A percentile compares a stretch with the other conserved stretches of the same genome.
These are phyloP conservation scores for Turnera subulata DNA, from an alignment of 345 rosid genomes.

Conservation along the genomic window DNA sequence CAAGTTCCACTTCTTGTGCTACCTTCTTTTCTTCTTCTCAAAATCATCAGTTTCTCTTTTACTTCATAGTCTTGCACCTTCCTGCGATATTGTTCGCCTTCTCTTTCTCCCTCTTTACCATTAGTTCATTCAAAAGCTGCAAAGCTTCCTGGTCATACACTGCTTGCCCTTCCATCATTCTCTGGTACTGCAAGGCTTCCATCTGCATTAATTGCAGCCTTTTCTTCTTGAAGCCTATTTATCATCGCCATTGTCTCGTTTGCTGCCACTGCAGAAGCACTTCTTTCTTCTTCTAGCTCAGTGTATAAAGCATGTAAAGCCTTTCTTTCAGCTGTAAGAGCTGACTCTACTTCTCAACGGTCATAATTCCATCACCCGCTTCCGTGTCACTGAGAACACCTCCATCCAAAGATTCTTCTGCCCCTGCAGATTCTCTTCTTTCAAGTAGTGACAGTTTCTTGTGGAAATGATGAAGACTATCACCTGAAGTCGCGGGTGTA, in stretches of 20 bases:
- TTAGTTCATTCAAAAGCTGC: constrained; percentile 79
- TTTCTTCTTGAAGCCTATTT: constrained; percentile 95
- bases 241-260: constrained; percentile 99
- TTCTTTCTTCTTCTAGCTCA: constrained; percentile 95
- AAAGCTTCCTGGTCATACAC: constrained; percentile 97
- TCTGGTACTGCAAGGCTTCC: constrained; percentile 97
- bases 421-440: constrained; percentile 43
- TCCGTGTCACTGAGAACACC: constrained; percentile 54
- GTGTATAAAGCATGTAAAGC: constrained; percentile 59
- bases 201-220: constrained; percentile 98
- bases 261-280: constrained; percentile 84
- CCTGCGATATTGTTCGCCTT: constrained; percentile 59
- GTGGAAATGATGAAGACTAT: constrained; percentile 51
- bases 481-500: constrained; percentile 51
- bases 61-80: constrained; percentile 64
- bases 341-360: constrained; percentile 58
- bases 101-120: constrained; percentile 82
- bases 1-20: constrained; percentile 42
- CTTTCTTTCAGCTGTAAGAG: constrained; percentile 60
- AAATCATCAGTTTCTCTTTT: constrained; percentile 48
- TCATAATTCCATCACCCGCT: constrained; percentile 41
- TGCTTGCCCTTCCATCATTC: constrained; percentile 98
- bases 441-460: constrained; percentile 46
- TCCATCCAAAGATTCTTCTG: constrained; percentile 68
- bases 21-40: constrained; percentile 44